Evolutionary conservation across 2,329 filamentous ascomycete species (phyloP).

Genomic region (Colletotrichum plurivorum): DNA sequence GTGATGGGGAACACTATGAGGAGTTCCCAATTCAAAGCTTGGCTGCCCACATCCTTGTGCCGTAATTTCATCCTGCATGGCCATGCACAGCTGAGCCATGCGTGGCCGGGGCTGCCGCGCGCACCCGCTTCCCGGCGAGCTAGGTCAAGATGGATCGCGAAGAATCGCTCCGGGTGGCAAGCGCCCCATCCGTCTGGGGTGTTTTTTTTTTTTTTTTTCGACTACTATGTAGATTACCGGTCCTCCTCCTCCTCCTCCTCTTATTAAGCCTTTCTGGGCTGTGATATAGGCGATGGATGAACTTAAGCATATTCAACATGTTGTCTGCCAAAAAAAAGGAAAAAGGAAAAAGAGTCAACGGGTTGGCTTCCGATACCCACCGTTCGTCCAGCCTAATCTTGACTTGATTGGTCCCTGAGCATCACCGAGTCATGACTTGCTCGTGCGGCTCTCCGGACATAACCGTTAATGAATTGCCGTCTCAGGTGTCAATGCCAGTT

Average conservation of each 20-base stretch:
- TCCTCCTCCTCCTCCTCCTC: too few species aligned
- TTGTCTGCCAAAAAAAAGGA: not conserved
- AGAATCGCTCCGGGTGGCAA: too few species aligned
- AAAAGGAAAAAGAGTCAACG: not conserved
- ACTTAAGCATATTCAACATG: conserved; percentile 21
- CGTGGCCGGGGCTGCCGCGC: not conserved
- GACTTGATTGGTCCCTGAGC: conserved; percentile 7
- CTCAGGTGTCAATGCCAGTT: conserved; percentile 18
- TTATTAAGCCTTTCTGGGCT: too few species aligned
- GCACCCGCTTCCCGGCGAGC: too few species aligned
- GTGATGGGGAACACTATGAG: not conserved
- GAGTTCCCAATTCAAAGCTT: not conserved
- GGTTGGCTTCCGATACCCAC: not conserved
- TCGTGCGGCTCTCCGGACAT: conserved; percentile 17
- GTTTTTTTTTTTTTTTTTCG: too few species aligned
- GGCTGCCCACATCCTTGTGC: conserved; percentile 6
- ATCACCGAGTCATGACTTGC: conserved; percentile 25
- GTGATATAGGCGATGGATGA: too few species aligned
- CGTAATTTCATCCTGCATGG: conserved; percentile 11
- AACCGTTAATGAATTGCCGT: not conserved
- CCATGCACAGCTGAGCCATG: not conserved
- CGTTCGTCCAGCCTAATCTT: not conserved
- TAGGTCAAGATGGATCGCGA: too few species aligned
- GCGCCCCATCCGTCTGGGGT: too few species aligned
- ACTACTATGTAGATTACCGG: too few species aligned